phyloP scores from a whole-genome alignment of 2,329 filamentous ascomycete species.

The Capronia coronata region DNA sequence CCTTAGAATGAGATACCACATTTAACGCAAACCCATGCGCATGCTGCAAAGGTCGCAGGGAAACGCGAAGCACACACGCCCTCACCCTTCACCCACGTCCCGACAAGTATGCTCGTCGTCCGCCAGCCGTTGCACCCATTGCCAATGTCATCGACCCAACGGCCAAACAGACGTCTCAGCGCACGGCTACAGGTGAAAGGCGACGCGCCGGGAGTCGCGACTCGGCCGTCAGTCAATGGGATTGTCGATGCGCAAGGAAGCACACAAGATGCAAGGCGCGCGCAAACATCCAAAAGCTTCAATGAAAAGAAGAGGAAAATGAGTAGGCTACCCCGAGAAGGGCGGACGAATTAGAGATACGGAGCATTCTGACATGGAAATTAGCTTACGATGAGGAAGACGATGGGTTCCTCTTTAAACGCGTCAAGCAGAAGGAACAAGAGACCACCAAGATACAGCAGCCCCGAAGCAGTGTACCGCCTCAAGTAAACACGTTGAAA shows the following conservation, averaged over 20 bases:
- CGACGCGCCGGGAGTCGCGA: conserved; percentile 22
- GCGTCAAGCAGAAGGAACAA: conserved; percentile 52
- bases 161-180: conserved; percentile 29
- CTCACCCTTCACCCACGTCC: conserved; percentile 15
- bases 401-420: conserved; percentile 69
- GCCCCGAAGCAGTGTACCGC: not conserved
- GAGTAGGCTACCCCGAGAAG: conserved; percentile 33
- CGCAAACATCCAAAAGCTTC: conserved; percentile 26
- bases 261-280: conserved; percentile 10
- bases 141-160: conserved; percentile 31
- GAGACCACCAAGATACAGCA: conserved; percentile 12
- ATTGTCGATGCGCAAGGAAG: conserved; percentile 20
- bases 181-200: conserved; percentile 36
- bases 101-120: conserved; percentile 32
- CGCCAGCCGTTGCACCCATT: conserved; percentile 31
- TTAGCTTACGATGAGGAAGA: conserved; percentile 63
- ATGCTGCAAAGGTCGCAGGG: conserved; percentile 11
- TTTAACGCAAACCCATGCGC: conserved; percentile 5
- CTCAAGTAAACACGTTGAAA: not conserved
- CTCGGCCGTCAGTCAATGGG: conserved; percentile 13
- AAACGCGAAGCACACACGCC: conserved; percentile 14
- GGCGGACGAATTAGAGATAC: not conserved
- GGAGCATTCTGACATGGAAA: conserved; percentile 3
- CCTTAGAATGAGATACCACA: conserved; percentile 12
- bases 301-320: conserved; percentile 40